phyloP scores from a whole-genome alignment of 345 rosid genomes.

The Erodium maritimum region DNA sequence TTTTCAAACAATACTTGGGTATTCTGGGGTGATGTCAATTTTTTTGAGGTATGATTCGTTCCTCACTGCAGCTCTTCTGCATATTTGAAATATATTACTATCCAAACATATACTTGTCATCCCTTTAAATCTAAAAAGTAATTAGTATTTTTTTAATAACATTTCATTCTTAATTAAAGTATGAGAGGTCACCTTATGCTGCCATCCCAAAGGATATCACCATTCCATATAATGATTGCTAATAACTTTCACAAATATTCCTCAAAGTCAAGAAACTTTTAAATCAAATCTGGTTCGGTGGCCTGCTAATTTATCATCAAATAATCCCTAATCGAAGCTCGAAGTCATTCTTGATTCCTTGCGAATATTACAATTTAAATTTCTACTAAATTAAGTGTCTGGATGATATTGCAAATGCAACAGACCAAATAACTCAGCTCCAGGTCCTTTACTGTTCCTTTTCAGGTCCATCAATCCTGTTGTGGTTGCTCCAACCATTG shows the following conservation, averaged over 20 bases:
- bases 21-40: conserved; percentile 75
- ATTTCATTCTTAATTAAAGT: not conserved
- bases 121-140: no score
- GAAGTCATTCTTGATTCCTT: not conserved
- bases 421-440: not conserved
- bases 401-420: not conserved
- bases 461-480: conserved; percentile 91
- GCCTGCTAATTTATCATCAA: no score
- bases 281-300: no score
- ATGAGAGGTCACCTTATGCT: not conserved
- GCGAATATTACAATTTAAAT: no score
- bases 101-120: not conserved
- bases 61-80: conserved; percentile 4
- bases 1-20: conserved; percentile 79
- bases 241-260: not conserved
- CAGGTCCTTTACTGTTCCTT: conserved; percentile 8
- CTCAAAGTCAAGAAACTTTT: no score
- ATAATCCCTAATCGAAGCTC: no score
- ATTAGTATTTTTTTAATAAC: not conserved
- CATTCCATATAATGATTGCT: not conserved
- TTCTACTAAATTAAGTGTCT: not conserved
- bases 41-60: conserved; percentile 37
- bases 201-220: not conserved
- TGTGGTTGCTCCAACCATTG: conserved; percentile 95
- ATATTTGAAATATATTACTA: not conserved